These are phyloP conservation scores for Azolla pinnata DNA, from an alignment of 75 land plant species.

Conservation along the genomic window DNA sequence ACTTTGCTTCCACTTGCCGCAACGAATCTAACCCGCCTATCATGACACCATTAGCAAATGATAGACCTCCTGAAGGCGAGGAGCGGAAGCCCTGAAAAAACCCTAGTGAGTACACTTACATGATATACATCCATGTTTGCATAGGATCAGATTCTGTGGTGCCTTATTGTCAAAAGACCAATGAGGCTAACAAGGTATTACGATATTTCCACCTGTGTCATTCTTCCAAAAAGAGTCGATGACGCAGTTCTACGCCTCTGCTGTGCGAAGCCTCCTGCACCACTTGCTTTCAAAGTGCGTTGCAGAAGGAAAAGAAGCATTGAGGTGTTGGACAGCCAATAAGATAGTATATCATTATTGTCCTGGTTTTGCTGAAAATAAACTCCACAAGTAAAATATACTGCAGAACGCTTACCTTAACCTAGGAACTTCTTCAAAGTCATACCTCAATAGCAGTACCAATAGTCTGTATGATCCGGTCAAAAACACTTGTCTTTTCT, in stretches of 20 bases:
- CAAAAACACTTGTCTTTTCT: constrained; percentile 83
- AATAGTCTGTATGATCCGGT: constrained; percentile 84
- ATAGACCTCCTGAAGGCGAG: constrained; percentile 56
- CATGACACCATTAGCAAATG: constrained; percentile 60
- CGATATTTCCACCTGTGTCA: constrained; percentile 90
- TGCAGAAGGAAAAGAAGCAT: constrained; percentile 72
- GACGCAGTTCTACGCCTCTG: constrained; percentile 36
- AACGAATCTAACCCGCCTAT: constrained; percentile 62
- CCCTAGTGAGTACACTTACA: not conserved
- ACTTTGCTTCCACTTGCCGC: constrained; percentile 97
- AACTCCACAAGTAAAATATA: not conserved
- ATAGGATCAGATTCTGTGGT: not conserved
- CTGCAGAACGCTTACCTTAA: not conserved
- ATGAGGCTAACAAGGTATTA: too few species aligned
- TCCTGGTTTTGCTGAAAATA: constrained; percentile 78
- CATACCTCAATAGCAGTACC: constrained; percentile 72
- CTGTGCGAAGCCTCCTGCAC: constrained; percentile 35
- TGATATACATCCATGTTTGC: not conserved
- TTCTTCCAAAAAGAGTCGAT: constrained; percentile 65
- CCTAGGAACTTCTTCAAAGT: too few species aligned
- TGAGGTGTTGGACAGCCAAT: constrained; percentile 86
- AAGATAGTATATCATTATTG: constrained; percentile 48
- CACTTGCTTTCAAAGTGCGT: constrained; percentile 70
- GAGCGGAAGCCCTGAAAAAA: constrained; percentile 83
- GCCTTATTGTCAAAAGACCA: too few species aligned